These are phyloP conservation scores for Globisporangium spiculum DNA, from an alignment of 352 stramenopile genomes.

Conservation along the genomic window DNA sequence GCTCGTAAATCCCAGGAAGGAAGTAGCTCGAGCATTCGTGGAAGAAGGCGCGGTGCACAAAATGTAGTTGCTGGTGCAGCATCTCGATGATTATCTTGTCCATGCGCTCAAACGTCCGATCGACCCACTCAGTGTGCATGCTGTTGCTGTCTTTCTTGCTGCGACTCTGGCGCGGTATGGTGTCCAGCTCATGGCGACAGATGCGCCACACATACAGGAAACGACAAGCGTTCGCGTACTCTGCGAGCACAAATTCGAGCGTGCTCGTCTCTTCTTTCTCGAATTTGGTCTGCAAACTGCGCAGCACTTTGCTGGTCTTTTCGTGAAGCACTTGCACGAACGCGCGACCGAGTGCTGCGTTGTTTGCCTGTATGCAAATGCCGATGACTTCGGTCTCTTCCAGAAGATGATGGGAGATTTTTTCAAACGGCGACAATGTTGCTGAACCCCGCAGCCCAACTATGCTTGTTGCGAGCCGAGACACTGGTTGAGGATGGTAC, in stretches of 20 bases:
- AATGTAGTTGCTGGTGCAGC: slow-evolving; percentile 53
- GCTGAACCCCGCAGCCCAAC: background rate
- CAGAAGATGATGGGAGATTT: slow-evolving; percentile 64
- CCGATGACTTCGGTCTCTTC: slow-evolving; percentile 73
- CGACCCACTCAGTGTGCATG: slow-evolving; percentile 64
- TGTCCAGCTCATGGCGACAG: slow-evolving; percentile 56
- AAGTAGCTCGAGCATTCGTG: slow-evolving; percentile 50
- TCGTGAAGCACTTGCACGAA: slow-evolving; percentile 69
- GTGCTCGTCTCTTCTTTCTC: slow-evolving; percentile 25
- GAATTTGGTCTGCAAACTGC: slow-evolving; percentile 29
- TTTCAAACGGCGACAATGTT: slow-evolving; percentile 55
- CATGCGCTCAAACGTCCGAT: slow-evolving; percentile 60
- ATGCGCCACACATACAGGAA: slow-evolving; percentile 70
- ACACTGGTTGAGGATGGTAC: slow-evolving; percentile 10
- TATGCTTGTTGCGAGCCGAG: background rate
- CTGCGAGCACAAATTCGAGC: slow-evolving; percentile 44
- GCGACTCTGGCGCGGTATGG: slow-evolving; percentile 29
- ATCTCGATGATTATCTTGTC: slow-evolving; percentile 47
- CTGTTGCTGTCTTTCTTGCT: slow-evolving; percentile 20
- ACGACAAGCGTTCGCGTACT: slow-evolving; percentile 53
- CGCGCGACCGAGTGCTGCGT: slow-evolving; percentile 46
- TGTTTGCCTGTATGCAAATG: slow-evolving; percentile 62
- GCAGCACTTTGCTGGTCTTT: slow-evolving; percentile 46
- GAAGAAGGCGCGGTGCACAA: slow-evolving; percentile 52
- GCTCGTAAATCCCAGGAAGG: slow-evolving; percentile 50